phyloP scores from a whole-genome alignment of 2,329 filamentous ascomycete genomes.

The Hypoxylon sp. region DNA sequence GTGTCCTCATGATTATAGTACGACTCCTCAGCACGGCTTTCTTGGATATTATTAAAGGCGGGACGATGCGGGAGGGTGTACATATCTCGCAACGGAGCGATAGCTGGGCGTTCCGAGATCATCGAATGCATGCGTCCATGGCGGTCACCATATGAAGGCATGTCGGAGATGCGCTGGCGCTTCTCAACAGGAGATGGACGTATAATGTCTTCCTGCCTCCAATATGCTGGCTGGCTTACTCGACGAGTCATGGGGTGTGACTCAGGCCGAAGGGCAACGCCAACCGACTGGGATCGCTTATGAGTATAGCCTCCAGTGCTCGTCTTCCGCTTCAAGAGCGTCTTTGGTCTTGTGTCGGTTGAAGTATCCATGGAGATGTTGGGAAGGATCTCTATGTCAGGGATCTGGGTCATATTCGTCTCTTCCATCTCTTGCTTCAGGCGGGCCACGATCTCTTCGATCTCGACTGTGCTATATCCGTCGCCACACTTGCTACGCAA shows the following conservation, averaged over 20 bases:
- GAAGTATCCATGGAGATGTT: slow-evolving; percentile 63
- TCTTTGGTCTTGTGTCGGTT: slow-evolving; percentile 51
- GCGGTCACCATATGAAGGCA: slow-evolving; percentile 46
- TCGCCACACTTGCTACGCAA: slow-evolving; percentile 62
- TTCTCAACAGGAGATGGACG: slow-evolving; percentile 50
- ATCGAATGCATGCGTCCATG: slow-evolving; percentile 27
- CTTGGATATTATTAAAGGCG: slow-evolving; percentile 55
- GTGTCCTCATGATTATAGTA: slow-evolving; percentile 45
- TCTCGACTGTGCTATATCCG: slow-evolving; percentile 64
- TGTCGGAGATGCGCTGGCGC: slow-evolving; percentile 50
- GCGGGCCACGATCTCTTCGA: slow-evolving; percentile 63
- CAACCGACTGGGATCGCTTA: slow-evolving; percentile 57
- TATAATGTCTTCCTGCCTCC: slow-evolving; percentile 39
- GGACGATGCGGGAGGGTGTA: slow-evolving; percentile 53
- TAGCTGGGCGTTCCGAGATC: slow-evolving; percentile 30
- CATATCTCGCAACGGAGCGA: slow-evolving; percentile 42
- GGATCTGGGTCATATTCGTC: slow-evolving; percentile 63
- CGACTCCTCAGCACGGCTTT: slow-evolving; percentile 53
- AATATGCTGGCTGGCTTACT: slow-evolving; percentile 49
- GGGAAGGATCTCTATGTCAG: slow-evolving; percentile 72
- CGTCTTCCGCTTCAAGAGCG: slow-evolving; percentile 50
- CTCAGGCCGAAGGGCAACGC: slow-evolving; percentile 47
- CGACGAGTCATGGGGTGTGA: slow-evolving; percentile 50
- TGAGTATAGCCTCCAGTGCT: slow-evolving; percentile 44
- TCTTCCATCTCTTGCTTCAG: slow-evolving; percentile 63